Percentiles rank a stretch among this genome's conserved stretches.
Evolutionary conservation across 2,329 filamentous ascomycete genomes (phyloP).

Genomic region (Pseudocercospora macadamiae): DNA sequence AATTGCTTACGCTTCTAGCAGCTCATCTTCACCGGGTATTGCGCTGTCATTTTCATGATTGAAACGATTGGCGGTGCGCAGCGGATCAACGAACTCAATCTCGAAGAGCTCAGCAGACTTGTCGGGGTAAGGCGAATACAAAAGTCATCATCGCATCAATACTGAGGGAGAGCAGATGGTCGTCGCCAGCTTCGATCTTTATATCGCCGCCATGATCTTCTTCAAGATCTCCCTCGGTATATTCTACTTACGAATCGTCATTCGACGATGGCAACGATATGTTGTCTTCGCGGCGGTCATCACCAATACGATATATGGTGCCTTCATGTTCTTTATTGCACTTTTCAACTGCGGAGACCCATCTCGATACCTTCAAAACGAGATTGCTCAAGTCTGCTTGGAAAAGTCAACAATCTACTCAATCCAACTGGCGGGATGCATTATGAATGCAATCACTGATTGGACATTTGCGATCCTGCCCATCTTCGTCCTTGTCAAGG

Average conservation of each 20-base stretch:
- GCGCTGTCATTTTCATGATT: conserved; percentile 19
- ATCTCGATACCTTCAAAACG: conserved; percentile 24
- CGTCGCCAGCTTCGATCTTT: conserved; percentile 41
- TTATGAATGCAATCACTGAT: conserved; percentile 43
- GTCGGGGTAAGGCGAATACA: conserved; percentile 9
- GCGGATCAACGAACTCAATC: conserved; percentile 7
- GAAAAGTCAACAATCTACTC: conserved; percentile 18
- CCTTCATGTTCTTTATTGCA: conserved; percentile 37
- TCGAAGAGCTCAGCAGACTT: conserved; percentile 6
- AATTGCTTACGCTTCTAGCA: conserved; percentile 13
- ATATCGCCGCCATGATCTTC: conserved; percentile 45
- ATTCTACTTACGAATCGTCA: conserved; percentile 50
- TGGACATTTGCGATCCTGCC: conserved; percentile 44
- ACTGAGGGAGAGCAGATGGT: conserved; percentile 28
- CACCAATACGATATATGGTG: conserved; percentile 40
- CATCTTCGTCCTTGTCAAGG: conserved; percentile 43
- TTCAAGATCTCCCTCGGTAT: conserved; percentile 51
- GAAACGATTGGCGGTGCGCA: conserved; percentile 18
- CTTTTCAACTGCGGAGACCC: conserved; percentile 39
- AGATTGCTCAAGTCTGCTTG: conserved; percentile 27
- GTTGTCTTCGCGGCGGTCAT: conserved; percentile 33
- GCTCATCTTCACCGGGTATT: conserved; percentile 25
- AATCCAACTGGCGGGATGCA: conserved; percentile 31
- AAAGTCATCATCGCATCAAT: background rate
- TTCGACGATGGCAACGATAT: conserved; percentile 41